Evolutionary conservation across 495 filamentous ascomycete genomes (phyloP).

Genomic region (Zalerion maritima): DNA sequence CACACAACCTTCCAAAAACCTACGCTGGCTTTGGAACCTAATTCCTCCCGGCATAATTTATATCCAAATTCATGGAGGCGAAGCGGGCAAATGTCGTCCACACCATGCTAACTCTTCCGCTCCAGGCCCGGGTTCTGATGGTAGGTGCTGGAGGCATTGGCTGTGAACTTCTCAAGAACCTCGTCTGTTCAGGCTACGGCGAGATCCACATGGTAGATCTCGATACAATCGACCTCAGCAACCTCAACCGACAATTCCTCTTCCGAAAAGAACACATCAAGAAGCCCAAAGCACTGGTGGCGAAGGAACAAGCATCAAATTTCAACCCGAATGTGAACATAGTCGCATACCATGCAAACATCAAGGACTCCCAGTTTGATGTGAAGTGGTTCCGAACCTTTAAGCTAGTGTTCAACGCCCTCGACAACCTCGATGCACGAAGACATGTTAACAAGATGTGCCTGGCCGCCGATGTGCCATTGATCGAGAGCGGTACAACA

Average conservation of each 20-base stretch:
- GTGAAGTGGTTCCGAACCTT: conserved; percentile 81
- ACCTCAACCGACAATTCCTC: conserved; percentile 95
- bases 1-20: no score
- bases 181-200: conserved; percentile 84
- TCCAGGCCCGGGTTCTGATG: conserved; percentile 78
- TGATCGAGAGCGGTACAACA: conserved; percentile 95
- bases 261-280: conserved; percentile 97
- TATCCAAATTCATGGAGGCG: background rate
- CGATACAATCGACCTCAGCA: conserved; percentile 95
- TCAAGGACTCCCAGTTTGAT: conserved; percentile 85
- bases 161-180: conserved; percentile 94
- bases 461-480: conserved; percentile 71
- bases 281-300: conserved; percentile 90
- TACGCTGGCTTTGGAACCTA: no score
- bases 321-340: conserved; percentile 88
- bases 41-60: no score
- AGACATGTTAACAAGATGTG: conserved; percentile 98
- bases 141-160: conserved; percentile 96
- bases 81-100: background rate
- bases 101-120: conserved; percentile 2
- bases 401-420: conserved; percentile 82
- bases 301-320: conserved; percentile 77
- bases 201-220: conserved; percentile 94
- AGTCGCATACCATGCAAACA: conserved; percentile 84
- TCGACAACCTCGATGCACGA: conserved; percentile 90